Conservation (phyloP, 2,329 filamentous ascomycete genomes). For the Hypoxylon rubiginosum region DNA sequence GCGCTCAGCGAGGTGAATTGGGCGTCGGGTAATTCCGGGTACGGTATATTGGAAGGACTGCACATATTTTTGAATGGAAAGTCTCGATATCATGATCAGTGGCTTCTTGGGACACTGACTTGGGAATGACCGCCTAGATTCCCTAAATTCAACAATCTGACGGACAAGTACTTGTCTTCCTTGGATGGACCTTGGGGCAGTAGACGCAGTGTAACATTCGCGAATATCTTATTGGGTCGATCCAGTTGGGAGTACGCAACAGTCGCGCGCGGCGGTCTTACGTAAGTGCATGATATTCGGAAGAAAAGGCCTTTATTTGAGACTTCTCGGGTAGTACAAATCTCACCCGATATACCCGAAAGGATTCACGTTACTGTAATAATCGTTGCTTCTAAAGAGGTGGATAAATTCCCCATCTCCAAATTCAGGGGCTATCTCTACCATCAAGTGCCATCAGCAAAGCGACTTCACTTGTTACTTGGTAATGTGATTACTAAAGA, state of each 20-base stretch:
- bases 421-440: too few relatives aligned
- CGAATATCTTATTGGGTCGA: too few relatives aligned
- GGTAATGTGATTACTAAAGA: too few relatives aligned
- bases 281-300: background rate
- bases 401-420: too few relatives aligned
- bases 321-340: background rate
- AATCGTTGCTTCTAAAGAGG: too few relatives aligned
- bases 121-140: background rate
- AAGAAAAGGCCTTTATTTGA: background rate
- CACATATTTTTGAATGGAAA: slow-evolving; percentile 21
- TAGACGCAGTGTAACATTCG: background rate
- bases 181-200: background rate
- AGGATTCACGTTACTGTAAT: background rate
- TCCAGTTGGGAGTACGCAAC: background rate
- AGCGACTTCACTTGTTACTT: too few relatives aligned
- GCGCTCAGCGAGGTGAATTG: slow-evolving; percentile 27
- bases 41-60: slow-evolving; percentile 21
- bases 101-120: background rate
- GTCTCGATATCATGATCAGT: background rate
- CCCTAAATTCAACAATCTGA: too few relatives aligned
- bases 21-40: slow-evolving; percentile 18
- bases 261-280: background rate
- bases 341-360: background rate
- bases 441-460: too few relatives aligned
- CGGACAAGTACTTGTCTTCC: background rate